Evolutionary conservation across 2,329 filamentous ascomycete species (phyloP).

Genomic region (Fonsecaea erecta): DNA sequence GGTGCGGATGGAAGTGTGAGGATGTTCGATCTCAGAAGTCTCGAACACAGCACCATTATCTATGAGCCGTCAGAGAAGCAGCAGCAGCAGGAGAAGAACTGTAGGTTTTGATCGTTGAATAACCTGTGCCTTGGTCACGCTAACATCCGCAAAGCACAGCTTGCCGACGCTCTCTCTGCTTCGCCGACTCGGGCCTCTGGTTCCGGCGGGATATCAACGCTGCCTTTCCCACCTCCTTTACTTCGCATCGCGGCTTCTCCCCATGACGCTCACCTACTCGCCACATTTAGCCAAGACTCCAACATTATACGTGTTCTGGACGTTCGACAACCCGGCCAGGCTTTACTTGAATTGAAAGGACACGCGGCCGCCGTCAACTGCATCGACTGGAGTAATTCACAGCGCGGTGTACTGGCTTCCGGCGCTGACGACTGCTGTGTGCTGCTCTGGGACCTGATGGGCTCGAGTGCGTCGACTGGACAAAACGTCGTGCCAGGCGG

Average conservation of each 20-base stretch:
- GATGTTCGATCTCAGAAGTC: slow-evolving; percentile 96
- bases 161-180: slow-evolving; percentile 30
- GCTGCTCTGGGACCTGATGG: slow-evolving; percentile 90
- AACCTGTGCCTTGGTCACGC: slow-evolving; percentile 18
- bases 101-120: slow-evolving; percentile 63
- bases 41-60: slow-evolving; percentile 98
- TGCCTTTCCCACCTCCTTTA: slow-evolving; percentile 63
- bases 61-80: slow-evolving; percentile 95
- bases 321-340: slow-evolving; percentile 93
- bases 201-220: slow-evolving; percentile 17
- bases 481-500: slow-evolving; percentile 14
- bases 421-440: slow-evolving; percentile 92
- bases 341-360: slow-evolving; percentile 87
- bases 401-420: slow-evolving; percentile 85
- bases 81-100: slow-evolving; percentile 58
- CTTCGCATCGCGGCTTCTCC: slow-evolving; percentile 72
- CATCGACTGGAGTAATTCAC: slow-evolving; percentile 90
- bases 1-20: slow-evolving; percentile 96
- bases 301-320: slow-evolving; percentile 93
- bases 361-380: slow-evolving; percentile 86
- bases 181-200: slow-evolving; percentile 33
- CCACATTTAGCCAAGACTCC: slow-evolving; percentile 95
- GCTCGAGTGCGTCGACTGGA: slow-evolving; percentile 42
- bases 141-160: slow-evolving; percentile 24
- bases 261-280: slow-evolving; percentile 91